Conservation (phyloP, 2,329 filamentous ascomycete species). For the Aspergillus quadrilineatus region DNA sequence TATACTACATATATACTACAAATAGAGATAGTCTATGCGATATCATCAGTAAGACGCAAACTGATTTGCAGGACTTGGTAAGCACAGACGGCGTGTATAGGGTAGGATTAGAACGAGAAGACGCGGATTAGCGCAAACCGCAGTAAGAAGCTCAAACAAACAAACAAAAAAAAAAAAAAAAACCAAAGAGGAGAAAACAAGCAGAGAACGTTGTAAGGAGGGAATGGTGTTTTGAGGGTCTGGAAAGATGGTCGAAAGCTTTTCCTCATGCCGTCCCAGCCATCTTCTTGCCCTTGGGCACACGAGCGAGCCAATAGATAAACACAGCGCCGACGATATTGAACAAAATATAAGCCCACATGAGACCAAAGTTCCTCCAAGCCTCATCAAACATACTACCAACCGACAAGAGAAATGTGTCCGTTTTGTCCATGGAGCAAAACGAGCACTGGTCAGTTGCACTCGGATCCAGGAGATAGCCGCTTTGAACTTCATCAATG, state of each 20-base stretch:
- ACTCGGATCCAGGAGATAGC: neutral
- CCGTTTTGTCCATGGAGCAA: neutral
- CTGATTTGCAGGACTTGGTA: too few species aligned
- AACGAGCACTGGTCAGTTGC: neutral
- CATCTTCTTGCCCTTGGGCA: slow-evolving; percentile 1
- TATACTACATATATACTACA: slow-evolving; percentile 27
- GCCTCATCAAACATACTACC: neutral
- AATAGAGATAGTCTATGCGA: slow-evolving; percentile 29
- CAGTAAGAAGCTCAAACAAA: neutral
- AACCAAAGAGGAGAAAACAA: neutral
- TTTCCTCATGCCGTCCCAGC: neutral
- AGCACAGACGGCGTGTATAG: too few species aligned
- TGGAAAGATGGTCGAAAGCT: neutral
- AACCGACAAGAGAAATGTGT: neutral
- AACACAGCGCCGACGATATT: slow-evolving; percentile 5
- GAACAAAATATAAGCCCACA: slow-evolving; percentile 12
- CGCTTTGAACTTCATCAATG: neutral
- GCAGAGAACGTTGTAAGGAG: neutral
- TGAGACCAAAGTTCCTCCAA: slow-evolving; percentile 13
- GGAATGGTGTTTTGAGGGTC: neutral
- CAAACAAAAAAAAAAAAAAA: neutral
- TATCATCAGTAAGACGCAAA: neutral
- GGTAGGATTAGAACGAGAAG: too few species aligned
- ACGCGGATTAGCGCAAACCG: too few species aligned
- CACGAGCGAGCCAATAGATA: slow-evolving; percentile 10